These are phyloP conservation scores for Diaporthe sp. DNA, from an alignment of 2,329 filamentous ascomycete species.

Conservation along the genomic window DNA sequence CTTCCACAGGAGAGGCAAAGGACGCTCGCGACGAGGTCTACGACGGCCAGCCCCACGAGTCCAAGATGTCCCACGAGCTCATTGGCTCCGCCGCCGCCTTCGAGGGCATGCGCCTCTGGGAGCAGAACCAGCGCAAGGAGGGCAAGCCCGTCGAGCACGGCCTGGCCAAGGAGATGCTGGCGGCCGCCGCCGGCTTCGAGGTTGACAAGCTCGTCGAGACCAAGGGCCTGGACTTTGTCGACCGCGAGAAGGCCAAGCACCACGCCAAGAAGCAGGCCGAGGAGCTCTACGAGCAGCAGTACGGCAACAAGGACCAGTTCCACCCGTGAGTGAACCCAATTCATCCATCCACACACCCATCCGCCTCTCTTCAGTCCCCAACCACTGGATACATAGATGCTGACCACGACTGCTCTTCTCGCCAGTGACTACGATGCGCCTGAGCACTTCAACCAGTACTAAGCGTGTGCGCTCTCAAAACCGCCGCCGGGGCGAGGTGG, in stretches of 20 bases:
- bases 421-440: conserved; percentile 35
- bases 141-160: conserved; percentile 79
- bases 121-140: conserved; percentile 79
- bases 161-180: conserved; percentile 84
- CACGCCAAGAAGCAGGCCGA: conserved; percentile 71
- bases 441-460: conserved; percentile 34
- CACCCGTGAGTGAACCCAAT: conserved; percentile 63
- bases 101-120: conserved; percentile 83
- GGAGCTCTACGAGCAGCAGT: conserved; percentile 74
- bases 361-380: background rate
- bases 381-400: background rate
- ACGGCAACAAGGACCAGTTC: conserved; percentile 65
- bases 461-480: conserved; percentile 24
- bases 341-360: background rate
- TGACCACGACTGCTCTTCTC: background rate
- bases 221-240: conserved; percentile 73
- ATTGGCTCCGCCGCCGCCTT: conserved; percentile 83
- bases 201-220: conserved; percentile 82
- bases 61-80: conserved; percentile 78
- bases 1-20: conserved; percentile 55
- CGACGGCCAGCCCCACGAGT: conserved; percentile 64
- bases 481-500: conserved; percentile 5
- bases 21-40: conserved; percentile 60
- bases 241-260: conserved; percentile 70
- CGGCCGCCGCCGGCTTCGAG: conserved; percentile 79